Conservation (phyloP, 495 filamentous ascomycete species). For the Parathielavia hyrcaniae region DNA sequence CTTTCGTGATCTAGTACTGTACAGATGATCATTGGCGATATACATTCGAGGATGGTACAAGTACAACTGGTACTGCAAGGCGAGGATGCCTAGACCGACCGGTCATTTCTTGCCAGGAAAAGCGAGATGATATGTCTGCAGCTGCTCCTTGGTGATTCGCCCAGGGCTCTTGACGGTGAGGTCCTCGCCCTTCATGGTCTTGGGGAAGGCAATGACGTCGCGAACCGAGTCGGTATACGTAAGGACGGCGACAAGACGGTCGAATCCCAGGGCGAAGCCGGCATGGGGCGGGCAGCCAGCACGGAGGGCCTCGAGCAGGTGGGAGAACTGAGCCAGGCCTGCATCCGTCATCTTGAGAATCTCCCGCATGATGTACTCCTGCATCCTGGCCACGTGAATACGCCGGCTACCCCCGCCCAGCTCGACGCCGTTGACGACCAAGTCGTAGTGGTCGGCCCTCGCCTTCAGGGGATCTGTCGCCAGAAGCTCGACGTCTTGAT, state of each 20-base stretch:
- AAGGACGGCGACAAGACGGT: conserved; percentile 79
- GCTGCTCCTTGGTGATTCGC: conserved; percentile 53
- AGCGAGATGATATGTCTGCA: conserved; percentile 63
- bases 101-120: conserved; percentile 13
- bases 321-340: conserved; percentile 68
- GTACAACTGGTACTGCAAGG: conserved; percentile 5
- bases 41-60: conserved; percentile 2
- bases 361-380: conserved; percentile 77
- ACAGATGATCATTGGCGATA: not conserved
- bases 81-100: not conserved
- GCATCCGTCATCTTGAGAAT: conserved; percentile 61
- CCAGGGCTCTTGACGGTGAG: conserved; percentile 69
- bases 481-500: conserved; percentile 68
- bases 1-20: not conserved
- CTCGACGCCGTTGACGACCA: conserved; percentile 93
- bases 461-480: conserved; percentile 63
- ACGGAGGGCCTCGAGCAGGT: conserved; percentile 72
- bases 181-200: conserved; percentile 82
- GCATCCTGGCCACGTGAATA: conserved; percentile 80
- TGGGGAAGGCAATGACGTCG: conserved; percentile 96
- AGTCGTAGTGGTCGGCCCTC: conserved; percentile 81
- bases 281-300: conserved; percentile 97
- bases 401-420: conserved; percentile 87
- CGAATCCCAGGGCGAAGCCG: conserved; percentile 87
- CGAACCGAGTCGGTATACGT: conserved; percentile 65